Percentiles rank a stretch among this genome's conserved stretches.
These are phyloP conservation scores for Camellia oleifera DNA, from an alignment of 179 eudicot species.

Conservation along the genomic window DNA sequence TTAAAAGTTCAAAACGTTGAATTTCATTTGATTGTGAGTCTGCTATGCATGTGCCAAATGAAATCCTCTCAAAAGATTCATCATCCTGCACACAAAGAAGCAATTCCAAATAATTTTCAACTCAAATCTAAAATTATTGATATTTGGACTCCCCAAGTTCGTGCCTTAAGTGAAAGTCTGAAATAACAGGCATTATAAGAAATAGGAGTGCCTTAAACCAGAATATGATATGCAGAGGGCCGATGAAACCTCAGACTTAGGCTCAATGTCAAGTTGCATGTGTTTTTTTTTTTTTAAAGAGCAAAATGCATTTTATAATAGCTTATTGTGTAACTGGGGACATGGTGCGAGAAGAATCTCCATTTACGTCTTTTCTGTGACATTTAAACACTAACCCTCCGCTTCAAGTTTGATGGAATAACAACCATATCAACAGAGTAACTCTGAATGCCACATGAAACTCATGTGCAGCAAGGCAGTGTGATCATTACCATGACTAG, in stretches of 20 bases:
- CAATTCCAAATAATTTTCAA: constrained; percentile 1
- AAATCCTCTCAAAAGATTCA: constrained; percentile 26
- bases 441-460: background rate
- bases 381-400: background rate
- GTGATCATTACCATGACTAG: background rate
- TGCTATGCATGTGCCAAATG: constrained; percentile 22
- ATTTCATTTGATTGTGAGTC: constrained; percentile 60
- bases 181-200: background rate
- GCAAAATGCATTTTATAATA: background rate
- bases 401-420: background rate
- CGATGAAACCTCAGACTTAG: background rate
- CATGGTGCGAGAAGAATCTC: background rate
- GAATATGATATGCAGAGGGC: background rate
- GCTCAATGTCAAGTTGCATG: background rate
- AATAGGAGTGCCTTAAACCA: background rate
- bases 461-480: background rate
- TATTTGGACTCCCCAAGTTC: background rate
- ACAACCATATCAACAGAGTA: background rate
- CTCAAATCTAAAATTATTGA: background rate
- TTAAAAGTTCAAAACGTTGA: constrained; percentile 79
- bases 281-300: too few relatives aligned
- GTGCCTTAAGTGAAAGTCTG: background rate
- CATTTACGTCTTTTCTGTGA: background rate
- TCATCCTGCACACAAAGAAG: constrained; percentile 43
- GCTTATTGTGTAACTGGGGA: too few relatives aligned